These are phyloP conservation scores for Fistulifera pelliculosa DNA, from an alignment of 108 stramenopile species.

Conservation along the genomic window DNA sequence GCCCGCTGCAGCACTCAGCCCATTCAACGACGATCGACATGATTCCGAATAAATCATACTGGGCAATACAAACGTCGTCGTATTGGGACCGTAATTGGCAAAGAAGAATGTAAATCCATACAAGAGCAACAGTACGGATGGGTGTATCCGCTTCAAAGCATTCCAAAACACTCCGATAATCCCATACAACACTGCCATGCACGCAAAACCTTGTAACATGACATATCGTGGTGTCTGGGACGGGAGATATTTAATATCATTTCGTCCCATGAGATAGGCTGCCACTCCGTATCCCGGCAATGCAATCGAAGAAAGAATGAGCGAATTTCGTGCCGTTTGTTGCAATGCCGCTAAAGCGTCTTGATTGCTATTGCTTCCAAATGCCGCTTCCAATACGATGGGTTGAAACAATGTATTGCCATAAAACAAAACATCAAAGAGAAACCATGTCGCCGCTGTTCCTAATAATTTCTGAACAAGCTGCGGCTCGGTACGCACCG, in stretches of 20 bases:
- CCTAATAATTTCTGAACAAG: slow-evolving; percentile 58
- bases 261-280: slow-evolving; percentile 44
- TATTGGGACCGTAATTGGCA: slow-evolving; percentile 84
- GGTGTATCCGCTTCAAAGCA: slow-evolving; percentile 25
- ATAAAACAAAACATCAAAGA: slow-evolving; percentile 85
- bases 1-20: slow-evolving; percentile 70
- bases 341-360: slow-evolving; percentile 8
- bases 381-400: slow-evolving; percentile 71
- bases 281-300: slow-evolving; percentile 76
- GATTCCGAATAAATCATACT: slow-evolving; percentile 56
- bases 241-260: not conserved
- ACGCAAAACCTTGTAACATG: slow-evolving; percentile 75
- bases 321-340: slow-evolving; percentile 26
- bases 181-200: slow-evolving; percentile 61
- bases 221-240: slow-evolving; percentile 69
- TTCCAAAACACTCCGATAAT: slow-evolving; percentile 60
- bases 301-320: slow-evolving; percentile 45
- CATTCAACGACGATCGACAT: slow-evolving; percentile 78
- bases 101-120: slow-evolving; percentile 84
- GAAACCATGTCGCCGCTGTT: slow-evolving; percentile 76
- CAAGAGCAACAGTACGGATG: slow-evolving; percentile 36
- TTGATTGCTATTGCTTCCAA: slow-evolving; percentile 34
- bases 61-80: slow-evolving; percentile 67
- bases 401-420: slow-evolving; percentile 85
- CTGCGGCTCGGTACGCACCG: slow-evolving; percentile 48